These are phyloP conservation scores for Ichthyophthirius multifiliis DNA, from an alignment of 169 alveolate genomes.

Conservation along the genomic window DNA sequence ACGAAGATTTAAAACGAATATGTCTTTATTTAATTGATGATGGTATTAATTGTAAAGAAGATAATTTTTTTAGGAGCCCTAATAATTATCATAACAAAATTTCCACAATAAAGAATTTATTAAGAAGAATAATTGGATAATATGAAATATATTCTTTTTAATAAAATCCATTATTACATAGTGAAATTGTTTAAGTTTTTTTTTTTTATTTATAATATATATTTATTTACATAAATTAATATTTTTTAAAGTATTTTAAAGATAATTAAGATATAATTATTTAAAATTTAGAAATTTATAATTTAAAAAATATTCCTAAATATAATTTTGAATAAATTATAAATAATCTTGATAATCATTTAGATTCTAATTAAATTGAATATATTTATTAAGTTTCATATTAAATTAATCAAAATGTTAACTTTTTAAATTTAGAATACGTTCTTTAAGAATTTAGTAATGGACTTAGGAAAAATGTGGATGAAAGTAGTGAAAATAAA, in stretches of 20 bases:
- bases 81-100: not conserved
- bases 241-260: not conserved
- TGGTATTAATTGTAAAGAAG: not conserved
- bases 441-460: not conserved
- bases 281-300: not conserved
- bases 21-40: not conserved
- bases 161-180: not conserved
- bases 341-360: not conserved
- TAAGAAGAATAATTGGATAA: not conserved
- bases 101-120: not conserved
- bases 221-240: not conserved
- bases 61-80: not conserved
- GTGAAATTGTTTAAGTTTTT: not conserved
- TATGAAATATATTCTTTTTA: not conserved
- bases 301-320: not conserved
- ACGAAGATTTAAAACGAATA: not conserved
- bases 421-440: not conserved
- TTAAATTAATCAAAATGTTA: not conserved
- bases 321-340: not conserved
- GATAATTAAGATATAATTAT: not conserved
- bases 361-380: not conserved
- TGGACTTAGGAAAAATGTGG: no score
- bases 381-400: not conserved
- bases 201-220: not conserved
- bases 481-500: no score